Base-by-base conservation (phyloP, 495 filamentous ascomycete genomes). In the Glonium stellatum region DNA sequence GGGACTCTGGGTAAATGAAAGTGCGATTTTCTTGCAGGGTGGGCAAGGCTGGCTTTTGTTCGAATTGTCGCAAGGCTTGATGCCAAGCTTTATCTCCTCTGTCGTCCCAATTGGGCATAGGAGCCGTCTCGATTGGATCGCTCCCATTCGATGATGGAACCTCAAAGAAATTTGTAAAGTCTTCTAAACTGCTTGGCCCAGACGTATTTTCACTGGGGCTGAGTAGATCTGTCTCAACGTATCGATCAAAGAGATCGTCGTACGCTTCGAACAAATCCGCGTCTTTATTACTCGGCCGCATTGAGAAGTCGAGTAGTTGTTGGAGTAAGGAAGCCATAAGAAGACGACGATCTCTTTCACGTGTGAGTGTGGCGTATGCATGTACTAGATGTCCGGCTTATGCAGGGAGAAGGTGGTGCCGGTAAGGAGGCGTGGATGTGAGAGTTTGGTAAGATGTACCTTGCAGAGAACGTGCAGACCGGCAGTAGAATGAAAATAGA, bases 171-270 rank as follows among this genome's bases (percentile, higher is more conserved):
- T 71, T 58, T 44, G 68, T 64, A 1, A 71, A 50, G 50, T 70
- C 57, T 58, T 63, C 65, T 31, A 67, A 67, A 63, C 69, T 69
- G 52, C 62, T 66, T 47, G 65, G 67, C 44, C 68, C 69, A 41
- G 36, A 53, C 11, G 53, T 61, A 53, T 53, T 59, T 19, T 62
- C 59, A 46, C 65, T 69, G 58, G 70, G 65, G 19, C 65, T 67
- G 60, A 75, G 72, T 11, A 61, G 65, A 51, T 70, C 71, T 48
- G 63, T 62, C 51, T 75, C 71, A 51, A 74, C 64, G 57, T 73
- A 73, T 50, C 73, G 69, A 39, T 74, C 67, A 70, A 75, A 73
- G 66, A 75, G 69, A 64, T 70, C 67, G 52, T 75, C 70, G 25
- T 51, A 51, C 39, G 60, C 44, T 52, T 71, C 70, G 19, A 70